Conservation (phyloP, 2,329 filamentous ascomycete species). For the Venturia aucupariae region DNA sequence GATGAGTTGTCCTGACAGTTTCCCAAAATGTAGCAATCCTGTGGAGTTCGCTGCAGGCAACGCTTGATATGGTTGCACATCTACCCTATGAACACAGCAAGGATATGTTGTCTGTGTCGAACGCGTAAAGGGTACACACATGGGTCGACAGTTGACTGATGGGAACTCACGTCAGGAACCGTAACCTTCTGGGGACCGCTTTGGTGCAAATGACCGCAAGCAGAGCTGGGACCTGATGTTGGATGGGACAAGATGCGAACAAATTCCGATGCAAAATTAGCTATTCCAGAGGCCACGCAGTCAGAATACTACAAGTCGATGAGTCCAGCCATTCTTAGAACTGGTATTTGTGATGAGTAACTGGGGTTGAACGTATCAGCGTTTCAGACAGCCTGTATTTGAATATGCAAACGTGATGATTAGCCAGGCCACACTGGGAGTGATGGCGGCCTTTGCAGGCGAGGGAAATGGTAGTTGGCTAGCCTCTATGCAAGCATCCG, state of each 20-base stretch:
- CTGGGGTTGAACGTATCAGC: neutral
- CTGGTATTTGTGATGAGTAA: neutral
- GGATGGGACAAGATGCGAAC: neutral
- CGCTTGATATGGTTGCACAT: neutral
- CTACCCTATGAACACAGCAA: slow-evolving; percentile 1
- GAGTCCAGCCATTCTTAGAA: neutral
- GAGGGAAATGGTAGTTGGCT: neutral
- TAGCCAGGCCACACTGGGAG: neutral
- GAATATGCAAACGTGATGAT: neutral
- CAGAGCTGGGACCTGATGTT: neutral
- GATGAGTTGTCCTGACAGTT: neutral
- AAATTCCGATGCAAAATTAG: neutral
- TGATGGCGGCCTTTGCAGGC: neutral
- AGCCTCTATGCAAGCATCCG: neutral
- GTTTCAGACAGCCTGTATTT: neutral
- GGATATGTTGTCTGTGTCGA: slow-evolving; percentile 1
- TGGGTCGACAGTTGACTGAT: neutral
- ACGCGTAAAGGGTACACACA: neutral
- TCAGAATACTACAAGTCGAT: neutral
- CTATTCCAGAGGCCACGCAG: neutral
- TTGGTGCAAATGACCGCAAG: neutral
- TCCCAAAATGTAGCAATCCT: neutral
- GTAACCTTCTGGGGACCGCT: neutral
- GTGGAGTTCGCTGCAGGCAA: neutral
- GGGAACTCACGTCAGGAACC: neutral